These are phyloP conservation scores for Sistotremastrum suecicum DNA, from an alignment of 768 basidiomycete genomes.

Conservation along the genomic window DNA sequence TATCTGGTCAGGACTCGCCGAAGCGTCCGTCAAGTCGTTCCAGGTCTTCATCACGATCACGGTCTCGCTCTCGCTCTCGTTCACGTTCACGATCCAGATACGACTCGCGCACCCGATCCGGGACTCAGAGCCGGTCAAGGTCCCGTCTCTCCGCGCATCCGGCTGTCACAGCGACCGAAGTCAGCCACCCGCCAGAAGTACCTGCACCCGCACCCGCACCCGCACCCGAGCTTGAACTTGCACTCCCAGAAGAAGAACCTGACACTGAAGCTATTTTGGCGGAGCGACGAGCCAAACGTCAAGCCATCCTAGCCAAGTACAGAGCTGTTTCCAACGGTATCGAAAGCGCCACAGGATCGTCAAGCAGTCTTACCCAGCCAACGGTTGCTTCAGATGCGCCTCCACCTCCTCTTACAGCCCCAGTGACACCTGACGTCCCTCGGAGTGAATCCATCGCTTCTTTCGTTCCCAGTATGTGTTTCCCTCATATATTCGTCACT, in stretches of 20 bases:
- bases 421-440: constrained; percentile 17
- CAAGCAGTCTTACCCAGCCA: constrained; percentile 46
- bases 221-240: constrained; percentile 41
- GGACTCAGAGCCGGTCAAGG: constrained; percentile 6
- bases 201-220: constrained; percentile 20
- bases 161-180: constrained; percentile 5
- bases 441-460: background rate
- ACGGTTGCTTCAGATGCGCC: constrained; percentile 47
- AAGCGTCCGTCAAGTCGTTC: constrained; percentile 13
- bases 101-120: background rate
- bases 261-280: constrained; percentile 49
- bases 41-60: constrained; percentile 10
- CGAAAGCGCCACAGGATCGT: constrained; percentile 45
- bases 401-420: constrained; percentile 38
- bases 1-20: constrained; percentile 41
- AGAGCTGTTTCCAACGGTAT: constrained; percentile 20
- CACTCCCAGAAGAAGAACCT: constrained; percentile 27
- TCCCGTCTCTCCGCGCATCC: constrained; percentile 9
- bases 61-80: background rate
- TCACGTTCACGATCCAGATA: background rate
- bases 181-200: constrained; percentile 8
- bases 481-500: background rate
- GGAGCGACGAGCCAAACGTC: constrained; percentile 54
- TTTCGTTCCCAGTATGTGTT: constrained; percentile 1
- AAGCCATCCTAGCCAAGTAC: constrained; percentile 73